phyloP scores from a whole-genome alignment of 768 basidiomycete species.

The Leccinum ochraceum region DNA sequence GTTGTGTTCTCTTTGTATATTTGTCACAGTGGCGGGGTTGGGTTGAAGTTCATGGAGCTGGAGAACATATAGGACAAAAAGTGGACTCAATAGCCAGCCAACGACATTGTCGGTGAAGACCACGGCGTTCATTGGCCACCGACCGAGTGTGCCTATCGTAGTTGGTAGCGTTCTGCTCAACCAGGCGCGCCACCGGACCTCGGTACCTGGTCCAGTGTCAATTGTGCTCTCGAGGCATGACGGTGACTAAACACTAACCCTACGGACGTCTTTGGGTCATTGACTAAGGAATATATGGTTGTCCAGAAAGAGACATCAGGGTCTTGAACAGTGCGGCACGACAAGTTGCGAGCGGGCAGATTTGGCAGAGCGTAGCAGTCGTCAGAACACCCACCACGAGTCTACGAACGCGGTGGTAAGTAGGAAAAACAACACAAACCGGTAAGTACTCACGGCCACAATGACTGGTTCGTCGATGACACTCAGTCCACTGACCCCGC shows the following conservation, averaged over 20 bases:
- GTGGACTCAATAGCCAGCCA: no score
- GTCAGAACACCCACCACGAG: neutral
- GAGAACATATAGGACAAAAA: no score
- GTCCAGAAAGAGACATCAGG: neutral
- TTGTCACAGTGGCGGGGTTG: neutral
- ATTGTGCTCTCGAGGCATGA: neutral
- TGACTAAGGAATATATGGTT: neutral
- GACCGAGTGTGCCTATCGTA: neutral
- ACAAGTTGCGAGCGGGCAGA: neutral
- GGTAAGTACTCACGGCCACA: neutral
- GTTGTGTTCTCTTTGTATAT: neutral
- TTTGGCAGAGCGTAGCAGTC: constrained; percentile 1
- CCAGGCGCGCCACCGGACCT: neutral
- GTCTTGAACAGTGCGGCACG: neutral
- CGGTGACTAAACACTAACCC: neutral
- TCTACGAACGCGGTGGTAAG: neutral
- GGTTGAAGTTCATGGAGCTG: neutral
- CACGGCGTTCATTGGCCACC: neutral
- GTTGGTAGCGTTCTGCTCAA: neutral
- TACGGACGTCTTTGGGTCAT: neutral
- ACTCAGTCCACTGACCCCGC: neutral
- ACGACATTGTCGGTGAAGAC: no score
- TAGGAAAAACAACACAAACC: neutral
- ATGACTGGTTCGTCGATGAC: neutral
- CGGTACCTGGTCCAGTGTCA: neutral